A percentile compares a stretch with the other conserved stretches of the same genome.
phyloP scores from a whole-genome alignment of 1,284 basidiomycete genomes.

The Sporisorium graminicola region DNA sequence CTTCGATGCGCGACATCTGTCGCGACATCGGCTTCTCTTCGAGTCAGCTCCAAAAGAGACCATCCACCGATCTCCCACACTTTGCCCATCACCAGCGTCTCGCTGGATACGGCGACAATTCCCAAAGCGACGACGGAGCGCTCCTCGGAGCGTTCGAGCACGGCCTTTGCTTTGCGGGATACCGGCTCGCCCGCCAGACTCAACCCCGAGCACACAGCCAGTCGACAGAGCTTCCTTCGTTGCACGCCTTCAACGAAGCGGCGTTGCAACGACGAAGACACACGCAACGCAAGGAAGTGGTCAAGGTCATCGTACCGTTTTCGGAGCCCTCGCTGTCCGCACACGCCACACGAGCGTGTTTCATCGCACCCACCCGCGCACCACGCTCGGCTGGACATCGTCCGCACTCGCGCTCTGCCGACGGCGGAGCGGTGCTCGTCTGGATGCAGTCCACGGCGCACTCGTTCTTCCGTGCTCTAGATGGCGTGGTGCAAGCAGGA shows the following conservation, averaged over 20 bases:
- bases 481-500: slow-evolving; percentile 21
- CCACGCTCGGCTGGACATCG: neutral
- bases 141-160: slow-evolving; percentile 19
- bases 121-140: neutral
- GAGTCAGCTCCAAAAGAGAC: slow-evolving; percentile 2
- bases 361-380: slow-evolving; percentile 6
- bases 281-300: slow-evolving; percentile 27
- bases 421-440: slow-evolving; percentile 4
- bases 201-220: neutral
- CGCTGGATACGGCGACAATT: accelerated
- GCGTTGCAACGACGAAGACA: slow-evolving; percentile 11
- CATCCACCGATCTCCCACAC: neutral
- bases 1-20: slow-evolving; percentile 5
- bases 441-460: slow-evolving; percentile 42
- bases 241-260: slow-evolving; percentile 16
- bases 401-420: neutral
- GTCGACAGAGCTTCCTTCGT: neutral
- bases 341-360: slow-evolving; percentile 22
- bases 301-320: slow-evolving; percentile 46
- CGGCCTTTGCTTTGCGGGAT: slow-evolving; percentile 18
- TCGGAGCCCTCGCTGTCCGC: slow-evolving; percentile 21
- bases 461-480: slow-evolving; percentile 18
- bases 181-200: neutral
- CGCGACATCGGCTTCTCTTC: slow-evolving; percentile 17
- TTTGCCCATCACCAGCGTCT: slow-evolving; percentile 15